phyloP scores from a whole-genome alignment of 176 grass and related monocot species.

The Triticum timopheevii region DNA sequence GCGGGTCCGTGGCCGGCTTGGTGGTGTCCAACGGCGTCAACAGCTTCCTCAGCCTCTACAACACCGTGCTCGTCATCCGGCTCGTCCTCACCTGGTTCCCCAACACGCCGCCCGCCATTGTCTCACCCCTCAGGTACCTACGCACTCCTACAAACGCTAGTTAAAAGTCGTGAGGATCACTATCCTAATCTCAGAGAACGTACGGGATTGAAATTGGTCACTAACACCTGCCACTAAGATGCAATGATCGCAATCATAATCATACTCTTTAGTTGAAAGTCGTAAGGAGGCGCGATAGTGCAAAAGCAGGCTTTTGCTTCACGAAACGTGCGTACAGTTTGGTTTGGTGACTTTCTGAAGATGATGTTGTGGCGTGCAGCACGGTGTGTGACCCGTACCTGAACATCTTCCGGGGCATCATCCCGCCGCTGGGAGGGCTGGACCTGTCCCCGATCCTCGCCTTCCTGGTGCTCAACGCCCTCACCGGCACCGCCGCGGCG shows the following conservation, averaged over 20 bases:
- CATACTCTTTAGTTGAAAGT: not conserved
- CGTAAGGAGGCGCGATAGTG: not conserved
- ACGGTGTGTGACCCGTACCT: conserved; percentile 92
- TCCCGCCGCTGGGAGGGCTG: conserved; percentile 82
- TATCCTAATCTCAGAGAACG: not conserved
- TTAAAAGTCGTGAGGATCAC: too few species aligned
- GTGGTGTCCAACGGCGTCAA: conserved; percentile 86
- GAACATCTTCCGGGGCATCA: conserved; percentile 95
- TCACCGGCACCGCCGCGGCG: conserved; percentile 83
- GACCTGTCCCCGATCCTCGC: conserved; percentile 98
- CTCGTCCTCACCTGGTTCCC: conserved; percentile 98
- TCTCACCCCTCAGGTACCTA: conserved; percentile 81
- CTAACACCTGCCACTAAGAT: not conserved
- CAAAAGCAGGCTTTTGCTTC: not conserved
- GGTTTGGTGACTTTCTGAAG: not conserved
- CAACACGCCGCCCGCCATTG: conserved; percentile 83
- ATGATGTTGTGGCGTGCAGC: conserved; percentile 48
- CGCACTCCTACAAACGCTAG: not conserved
- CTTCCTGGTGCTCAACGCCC: conserved; percentile 83
- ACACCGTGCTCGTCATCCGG: conserved; percentile 80
- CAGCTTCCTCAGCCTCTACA: conserved; percentile 97
- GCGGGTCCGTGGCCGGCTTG: conserved; percentile 73
- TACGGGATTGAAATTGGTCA: not conserved
- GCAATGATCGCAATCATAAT: not conserved
- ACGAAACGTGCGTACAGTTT: not conserved